phyloP scores from a whole-genome alignment of 306 rosid species.

The Trichosanthes cucumerina region DNA sequence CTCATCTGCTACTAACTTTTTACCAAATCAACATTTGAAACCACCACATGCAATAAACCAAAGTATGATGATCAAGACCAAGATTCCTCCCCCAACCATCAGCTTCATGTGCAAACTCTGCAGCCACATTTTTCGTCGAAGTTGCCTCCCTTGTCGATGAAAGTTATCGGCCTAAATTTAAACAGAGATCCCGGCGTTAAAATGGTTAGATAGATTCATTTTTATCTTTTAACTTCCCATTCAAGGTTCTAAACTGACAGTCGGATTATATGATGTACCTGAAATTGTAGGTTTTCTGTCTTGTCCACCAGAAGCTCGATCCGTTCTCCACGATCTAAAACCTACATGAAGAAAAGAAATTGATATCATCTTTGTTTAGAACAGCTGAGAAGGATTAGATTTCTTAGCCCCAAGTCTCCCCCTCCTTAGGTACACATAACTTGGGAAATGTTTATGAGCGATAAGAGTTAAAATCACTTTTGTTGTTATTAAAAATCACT shows the following conservation, averaged over 20 bases:
- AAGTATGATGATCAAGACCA: constrained; percentile 47
- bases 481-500: too few species aligned
- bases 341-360: constrained; percentile 33
- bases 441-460: not conserved
- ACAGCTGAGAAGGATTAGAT: not conserved
- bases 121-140: constrained; percentile 94
- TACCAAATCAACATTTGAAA: constrained; percentile 59
- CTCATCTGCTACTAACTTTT: not conserved
- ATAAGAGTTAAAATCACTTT: too few species aligned
- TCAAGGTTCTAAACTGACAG: not conserved
- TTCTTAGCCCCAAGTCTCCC: not conserved
- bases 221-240: not conserved
- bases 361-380: not conserved
- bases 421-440: not conserved
- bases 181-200: not conserved
- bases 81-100: constrained; percentile 70
- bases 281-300: constrained; percentile 90
- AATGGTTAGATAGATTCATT: not conserved
- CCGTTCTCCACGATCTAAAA: constrained; percentile 97
- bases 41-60: constrained; percentile 86
- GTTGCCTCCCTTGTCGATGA: constrained; percentile 95
- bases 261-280: constrained; percentile 35
- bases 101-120: constrained; percentile 89
- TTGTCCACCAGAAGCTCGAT: constrained; percentile 94
- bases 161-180: constrained; percentile 87